These are phyloP conservation scores for Hirschioporus abietinus DNA, from an alignment of 768 basidiomycete species.

Conservation along the genomic window DNA sequence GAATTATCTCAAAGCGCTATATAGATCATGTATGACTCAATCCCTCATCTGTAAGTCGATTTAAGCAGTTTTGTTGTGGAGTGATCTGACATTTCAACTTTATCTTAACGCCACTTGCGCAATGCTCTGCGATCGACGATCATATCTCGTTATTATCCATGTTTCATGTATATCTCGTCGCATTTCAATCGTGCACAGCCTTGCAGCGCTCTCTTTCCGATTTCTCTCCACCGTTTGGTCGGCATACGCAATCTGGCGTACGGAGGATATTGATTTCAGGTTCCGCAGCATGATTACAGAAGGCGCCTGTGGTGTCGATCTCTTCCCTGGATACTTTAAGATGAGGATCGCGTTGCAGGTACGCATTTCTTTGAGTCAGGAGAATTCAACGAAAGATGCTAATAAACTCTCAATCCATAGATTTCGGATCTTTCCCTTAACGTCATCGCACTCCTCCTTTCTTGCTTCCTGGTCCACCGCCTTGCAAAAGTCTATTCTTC, in stretches of 20 bases:
- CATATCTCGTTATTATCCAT: background rate
- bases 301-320: constrained; percentile 36
- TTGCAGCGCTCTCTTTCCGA: constrained; percentile 43
- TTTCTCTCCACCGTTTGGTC: constrained; percentile 44
- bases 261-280: constrained; percentile 23
- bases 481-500: constrained; percentile 34
- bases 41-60: constrained; percentile 41
- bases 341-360: constrained; percentile 34
- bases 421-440: constrained; percentile 45
- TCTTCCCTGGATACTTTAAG: constrained; percentile 41
- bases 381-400: constrained; percentile 31
- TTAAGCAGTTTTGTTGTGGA: background rate
- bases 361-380: constrained; percentile 33
- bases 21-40: constrained; percentile 46
- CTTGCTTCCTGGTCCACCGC: constrained; percentile 12
- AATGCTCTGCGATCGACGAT: background rate
- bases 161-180: background rate
- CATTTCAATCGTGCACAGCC: constrained; percentile 22
- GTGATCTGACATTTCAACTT: background rate
- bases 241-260: constrained; percentile 34
- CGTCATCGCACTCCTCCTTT: constrained; percentile 35
- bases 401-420: constrained; percentile 34
- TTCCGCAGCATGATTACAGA: constrained; percentile 33
- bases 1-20: constrained; percentile 4
- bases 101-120: constrained; percentile 4